phyloP scores from a whole-genome alignment of 805 yeast species.

The Metschnikowia koreensis region DNA sequence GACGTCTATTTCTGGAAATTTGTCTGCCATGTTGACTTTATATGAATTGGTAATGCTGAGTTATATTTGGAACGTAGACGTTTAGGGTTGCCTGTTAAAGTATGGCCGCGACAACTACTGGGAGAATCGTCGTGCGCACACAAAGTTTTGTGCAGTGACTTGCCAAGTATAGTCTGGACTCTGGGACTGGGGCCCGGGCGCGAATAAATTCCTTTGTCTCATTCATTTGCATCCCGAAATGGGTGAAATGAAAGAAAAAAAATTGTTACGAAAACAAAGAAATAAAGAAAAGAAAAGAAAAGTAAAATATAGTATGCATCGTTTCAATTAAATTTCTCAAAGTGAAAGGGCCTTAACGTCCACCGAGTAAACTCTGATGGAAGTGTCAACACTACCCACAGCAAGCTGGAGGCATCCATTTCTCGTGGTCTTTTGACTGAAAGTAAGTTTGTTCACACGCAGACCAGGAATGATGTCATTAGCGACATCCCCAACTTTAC shows the following conservation, averaged over 20 bases:
- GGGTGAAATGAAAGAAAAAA: too few species aligned
- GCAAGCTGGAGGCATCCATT: conserved; percentile 39
- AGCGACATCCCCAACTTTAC: conserved; percentile 33
- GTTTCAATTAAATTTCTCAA: neutral
- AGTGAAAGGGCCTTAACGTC: neutral
- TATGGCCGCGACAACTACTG: too few species aligned
- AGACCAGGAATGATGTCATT: conserved; percentile 53
- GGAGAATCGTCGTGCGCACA: conserved; percentile 5
- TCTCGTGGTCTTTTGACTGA: conserved; percentile 36
- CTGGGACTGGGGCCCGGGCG: too few species aligned
- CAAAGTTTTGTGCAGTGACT: conserved; percentile 1
- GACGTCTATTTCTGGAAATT: conserved; percentile 62
- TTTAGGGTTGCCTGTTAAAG: too few species aligned
- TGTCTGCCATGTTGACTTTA: conserved; percentile 56
- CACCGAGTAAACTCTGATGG: conserved; percentile 45
- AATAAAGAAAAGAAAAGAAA: neutral
- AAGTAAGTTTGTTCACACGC: conserved; percentile 59
- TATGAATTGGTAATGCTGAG: neutral
- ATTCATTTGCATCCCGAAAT: too few species aligned
- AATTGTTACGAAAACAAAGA: too few species aligned
- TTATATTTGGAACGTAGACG: neutral
- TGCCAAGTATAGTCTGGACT: neutral
- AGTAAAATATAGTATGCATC: neutral
- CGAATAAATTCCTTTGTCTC: too few species aligned
- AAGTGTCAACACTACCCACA: conserved; percentile 64